Evolutionary conservation across 2,329 filamentous ascomycete species (phyloP).

Genomic region (Ciborinia camelliae): DNA sequence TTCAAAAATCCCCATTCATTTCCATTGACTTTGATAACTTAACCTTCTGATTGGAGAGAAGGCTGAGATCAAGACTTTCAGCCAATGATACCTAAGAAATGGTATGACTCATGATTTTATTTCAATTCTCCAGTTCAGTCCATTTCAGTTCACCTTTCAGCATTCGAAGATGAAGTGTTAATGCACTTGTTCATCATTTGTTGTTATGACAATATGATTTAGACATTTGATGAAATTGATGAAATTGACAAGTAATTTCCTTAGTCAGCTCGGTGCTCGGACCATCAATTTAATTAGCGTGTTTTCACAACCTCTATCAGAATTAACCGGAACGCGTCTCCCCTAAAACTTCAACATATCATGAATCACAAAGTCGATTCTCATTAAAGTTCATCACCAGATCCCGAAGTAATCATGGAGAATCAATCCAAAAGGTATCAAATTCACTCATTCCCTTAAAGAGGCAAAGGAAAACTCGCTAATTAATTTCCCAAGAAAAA

Average conservation of each 20-base stretch:
- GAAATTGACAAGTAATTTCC: neutral
- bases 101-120: neutral
- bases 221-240: neutral
- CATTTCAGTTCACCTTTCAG: neutral
- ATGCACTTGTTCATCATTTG: neutral
- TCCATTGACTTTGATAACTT: too few relatives aligned
- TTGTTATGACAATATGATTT: neutral
- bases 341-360: conserved; percentile 1
- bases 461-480: neutral
- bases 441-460: neutral
- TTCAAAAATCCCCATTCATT: neutral
- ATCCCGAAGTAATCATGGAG: conserved; percentile 2
- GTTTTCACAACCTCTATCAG: conserved; percentile 7
- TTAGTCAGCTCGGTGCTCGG: neutral
- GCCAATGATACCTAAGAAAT: neutral
- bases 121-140: neutral
- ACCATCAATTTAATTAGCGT: conserved; percentile 8
- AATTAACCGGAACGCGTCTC: conserved; percentile 5
- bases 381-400: neutral
- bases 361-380: neutral
- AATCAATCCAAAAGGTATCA: conserved; percentile 11
- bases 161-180: neutral
- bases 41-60: neutral
- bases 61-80: neutral
- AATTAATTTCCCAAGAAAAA: conserved; percentile 9